A percentile compares a stretch with the other conserved stretches of the same genome.
Conservation (phyloP, 1,139 yeast species). For the Candida labiduridarum region DNA sequence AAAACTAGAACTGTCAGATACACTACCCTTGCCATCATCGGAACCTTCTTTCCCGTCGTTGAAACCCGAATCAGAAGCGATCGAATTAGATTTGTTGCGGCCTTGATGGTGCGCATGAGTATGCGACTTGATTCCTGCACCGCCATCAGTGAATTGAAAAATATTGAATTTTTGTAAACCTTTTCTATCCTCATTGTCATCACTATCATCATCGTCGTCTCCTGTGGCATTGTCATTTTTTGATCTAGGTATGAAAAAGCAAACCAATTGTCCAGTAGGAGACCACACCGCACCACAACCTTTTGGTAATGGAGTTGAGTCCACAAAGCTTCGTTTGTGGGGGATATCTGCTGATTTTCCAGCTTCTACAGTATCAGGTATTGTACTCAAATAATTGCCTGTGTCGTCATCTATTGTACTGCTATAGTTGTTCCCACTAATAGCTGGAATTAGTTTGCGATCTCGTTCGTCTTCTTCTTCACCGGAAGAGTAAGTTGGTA, state of each 20-base stretch:
- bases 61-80: slow-evolving; percentile 12
- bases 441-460: slow-evolving; percentile 25
- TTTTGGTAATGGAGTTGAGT: slow-evolving; percentile 87
- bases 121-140: slow-evolving; percentile 28
- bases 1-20: slow-evolving; percentile 11
- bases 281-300: slow-evolving; percentile 95
- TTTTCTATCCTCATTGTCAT: slow-evolving; percentile 20
- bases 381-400: background rate
- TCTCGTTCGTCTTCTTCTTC: slow-evolving; percentile 29
- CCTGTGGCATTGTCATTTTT: slow-evolving; percentile 16
- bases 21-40: slow-evolving; percentile 11
- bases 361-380: background rate
- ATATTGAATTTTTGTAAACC: slow-evolving; percentile 36
- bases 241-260: slow-evolving; percentile 72
- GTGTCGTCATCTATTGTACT: background rate
- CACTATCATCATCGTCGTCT: slow-evolving; percentile 22
- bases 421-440: slow-evolving; percentile 18
- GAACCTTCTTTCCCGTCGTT: slow-evolving; percentile 12
- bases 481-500: slow-evolving; percentile 25
- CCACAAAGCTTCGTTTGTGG: slow-evolving; percentile 36
- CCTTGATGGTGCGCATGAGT: slow-evolving; percentile 17
- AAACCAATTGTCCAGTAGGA: slow-evolving; percentile 72
- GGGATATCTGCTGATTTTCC: background rate
- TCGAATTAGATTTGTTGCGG: slow-evolving; percentile 17
- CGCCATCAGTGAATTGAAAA: slow-evolving; percentile 45